phyloP scores from a whole-genome alignment of 2,329 filamentous ascomycete species.

The Cryphonectria nitschkei region DNA sequence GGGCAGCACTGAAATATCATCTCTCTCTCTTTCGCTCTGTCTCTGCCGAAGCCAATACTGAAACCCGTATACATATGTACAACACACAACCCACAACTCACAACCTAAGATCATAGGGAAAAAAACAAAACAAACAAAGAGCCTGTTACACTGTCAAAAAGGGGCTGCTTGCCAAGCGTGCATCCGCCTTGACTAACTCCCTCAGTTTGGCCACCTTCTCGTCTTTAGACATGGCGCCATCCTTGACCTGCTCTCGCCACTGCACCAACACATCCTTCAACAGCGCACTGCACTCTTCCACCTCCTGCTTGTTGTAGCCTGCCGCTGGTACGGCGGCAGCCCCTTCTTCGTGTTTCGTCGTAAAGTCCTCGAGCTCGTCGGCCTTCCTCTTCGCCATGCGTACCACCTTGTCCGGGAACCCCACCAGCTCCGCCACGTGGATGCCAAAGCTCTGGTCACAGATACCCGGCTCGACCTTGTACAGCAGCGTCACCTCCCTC shows the following conservation, averaged over 20 bases:
- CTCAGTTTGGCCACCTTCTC: conserved; percentile 80
- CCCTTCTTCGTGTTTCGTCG: conserved; percentile 70
- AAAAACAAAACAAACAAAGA: conserved; percentile 44
- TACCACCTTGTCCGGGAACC: conserved; percentile 95
- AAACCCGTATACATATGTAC: background rate
- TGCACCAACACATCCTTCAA: conserved; percentile 80
- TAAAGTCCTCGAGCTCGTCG: conserved; percentile 96
- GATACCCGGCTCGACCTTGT: conserved; percentile 94
- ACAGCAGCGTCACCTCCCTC: conserved; percentile 90
- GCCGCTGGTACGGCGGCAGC: conserved; percentile 47
- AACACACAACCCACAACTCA: background rate
- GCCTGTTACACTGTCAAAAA: conserved; percentile 68
- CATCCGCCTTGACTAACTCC: conserved; percentile 76
- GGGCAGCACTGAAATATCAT: background rate
- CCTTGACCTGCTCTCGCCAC: conserved; percentile 80
- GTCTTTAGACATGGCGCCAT: conserved; percentile 65
- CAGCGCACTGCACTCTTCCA: conserved; percentile 83
- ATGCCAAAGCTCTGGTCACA: conserved; percentile 99
- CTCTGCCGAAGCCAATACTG: background rate
- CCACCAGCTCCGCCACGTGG: conserved; percentile 94
- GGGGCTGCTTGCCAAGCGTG: conserved; percentile 64
- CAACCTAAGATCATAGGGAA: background rate
- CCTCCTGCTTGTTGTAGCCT: conserved; percentile 78
- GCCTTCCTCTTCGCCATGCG: conserved; percentile 99
- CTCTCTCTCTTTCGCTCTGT: background rate